A percentile compares a stretch with the other conserved stretches of the same genome.
Evolutionary conservation across 495 filamentous ascomycete species (phyloP).

Genomic region (Penicillium cosmopolitanum): DNA sequence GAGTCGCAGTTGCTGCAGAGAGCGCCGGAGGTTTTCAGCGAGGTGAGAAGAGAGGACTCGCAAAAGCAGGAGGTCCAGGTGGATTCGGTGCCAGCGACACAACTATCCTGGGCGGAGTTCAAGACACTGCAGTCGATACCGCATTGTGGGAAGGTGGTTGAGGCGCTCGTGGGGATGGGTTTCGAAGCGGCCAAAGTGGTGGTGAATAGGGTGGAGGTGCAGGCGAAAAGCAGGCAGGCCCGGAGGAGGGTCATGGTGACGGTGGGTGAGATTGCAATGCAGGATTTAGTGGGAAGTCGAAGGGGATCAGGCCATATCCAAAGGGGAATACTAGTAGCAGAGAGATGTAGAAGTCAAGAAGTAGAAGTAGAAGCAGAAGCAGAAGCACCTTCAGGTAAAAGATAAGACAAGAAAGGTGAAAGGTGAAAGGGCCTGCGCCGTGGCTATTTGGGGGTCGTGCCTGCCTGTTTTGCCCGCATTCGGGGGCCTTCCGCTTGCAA

Average conservation of each 20-base stretch:
- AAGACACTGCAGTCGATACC: slow-evolving; percentile 51
- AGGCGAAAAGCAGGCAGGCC: background rate
- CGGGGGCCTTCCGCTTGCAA: no score
- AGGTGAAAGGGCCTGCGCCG: background rate
- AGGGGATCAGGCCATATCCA: background rate
- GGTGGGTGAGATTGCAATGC: background rate
- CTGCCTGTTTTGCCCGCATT: no score
- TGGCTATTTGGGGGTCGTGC: no score
- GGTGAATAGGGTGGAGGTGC: background rate
- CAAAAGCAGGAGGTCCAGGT: slow-evolving; percentile 61
- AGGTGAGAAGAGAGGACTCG: slow-evolving; percentile 45
- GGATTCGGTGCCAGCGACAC: slow-evolving; percentile 37
- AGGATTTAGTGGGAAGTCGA: background rate
- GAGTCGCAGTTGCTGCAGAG: slow-evolving; percentile 37
- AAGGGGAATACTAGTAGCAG: background rate
- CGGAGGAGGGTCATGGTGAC: background rate
- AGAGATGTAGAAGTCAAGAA: background rate
- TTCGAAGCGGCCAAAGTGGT: slow-evolving; percentile 21
- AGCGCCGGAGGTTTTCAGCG: slow-evolving; percentile 43
- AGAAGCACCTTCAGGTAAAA: no score
- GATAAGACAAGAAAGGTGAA: background rate
- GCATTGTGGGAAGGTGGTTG: slow-evolving; percentile 52
- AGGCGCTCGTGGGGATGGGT: slow-evolving; percentile 38
- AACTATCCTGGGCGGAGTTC: slow-evolving; percentile 46
- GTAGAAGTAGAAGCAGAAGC: no score